Evolutionary conservation across 352 stramenopile species (phyloP).

Genomic region (Peronospora destructor): DNA sequence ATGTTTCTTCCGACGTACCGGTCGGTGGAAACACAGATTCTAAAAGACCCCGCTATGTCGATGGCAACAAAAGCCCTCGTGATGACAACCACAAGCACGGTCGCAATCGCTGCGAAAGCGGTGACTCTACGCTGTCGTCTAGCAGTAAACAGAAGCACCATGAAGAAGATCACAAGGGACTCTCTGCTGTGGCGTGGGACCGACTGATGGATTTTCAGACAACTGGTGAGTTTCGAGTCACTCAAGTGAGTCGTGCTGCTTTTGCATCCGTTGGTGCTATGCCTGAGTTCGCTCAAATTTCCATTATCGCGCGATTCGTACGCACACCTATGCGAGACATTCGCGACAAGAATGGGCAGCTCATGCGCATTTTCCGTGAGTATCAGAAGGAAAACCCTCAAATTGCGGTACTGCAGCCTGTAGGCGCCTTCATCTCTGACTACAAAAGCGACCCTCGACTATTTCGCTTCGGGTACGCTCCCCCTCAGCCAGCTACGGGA

Average conservation of each 20-base stretch:
- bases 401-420: slow-evolving; percentile 39
- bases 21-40: slow-evolving; percentile 11
- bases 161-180: slow-evolving; percentile 42
- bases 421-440: slow-evolving; percentile 42
- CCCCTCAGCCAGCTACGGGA: slow-evolving; percentile 45
- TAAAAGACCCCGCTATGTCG: slow-evolving; percentile 18
- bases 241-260: slow-evolving; percentile 65
- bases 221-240: slow-evolving; percentile 47
- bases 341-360: slow-evolving; percentile 71
- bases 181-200: slow-evolving; percentile 61
- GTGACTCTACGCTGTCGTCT: slow-evolving; percentile 17
- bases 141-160: slow-evolving; percentile 20
- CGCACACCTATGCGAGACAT: slow-evolving; percentile 52
- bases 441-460: slow-evolving; percentile 40
- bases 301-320: slow-evolving; percentile 62
- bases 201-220: slow-evolving; percentile 72
- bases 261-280: slow-evolving; percentile 58
- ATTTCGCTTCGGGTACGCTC: slow-evolving; percentile 67
- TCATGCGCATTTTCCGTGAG: slow-evolving; percentile 64
- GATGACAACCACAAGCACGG: slow-evolving; percentile 17
- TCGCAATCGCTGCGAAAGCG: slow-evolving; percentile 23
- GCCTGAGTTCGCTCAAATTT: slow-evolving; percentile 70
- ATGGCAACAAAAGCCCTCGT: slow-evolving; percentile 11
- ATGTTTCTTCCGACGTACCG: slow-evolving; percentile 1
- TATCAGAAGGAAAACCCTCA: slow-evolving; percentile 73